Percentiles rank a stretch among this genome's conserved stretches.
Evolutionary conservation across 169 alveolate species (phyloP).

Genomic region (Eimeria praecox): DNA sequence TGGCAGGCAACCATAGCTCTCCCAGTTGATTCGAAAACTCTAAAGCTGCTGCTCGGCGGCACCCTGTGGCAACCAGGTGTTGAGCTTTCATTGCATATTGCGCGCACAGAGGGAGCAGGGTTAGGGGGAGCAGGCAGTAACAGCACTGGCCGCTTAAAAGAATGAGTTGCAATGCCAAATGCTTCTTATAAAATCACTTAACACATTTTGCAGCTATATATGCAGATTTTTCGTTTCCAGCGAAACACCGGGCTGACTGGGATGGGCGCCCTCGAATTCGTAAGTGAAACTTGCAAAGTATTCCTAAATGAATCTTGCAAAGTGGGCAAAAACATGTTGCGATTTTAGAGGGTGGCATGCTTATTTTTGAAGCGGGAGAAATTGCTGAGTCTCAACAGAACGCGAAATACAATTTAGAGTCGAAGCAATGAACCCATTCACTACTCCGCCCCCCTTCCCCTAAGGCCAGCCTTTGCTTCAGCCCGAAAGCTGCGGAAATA

Average conservation of each 20-base stretch:
- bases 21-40: background rate
- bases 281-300: background rate
- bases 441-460: background rate
- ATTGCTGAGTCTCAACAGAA: background rate
- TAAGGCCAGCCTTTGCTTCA: background rate
- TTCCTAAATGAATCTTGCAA: background rate
- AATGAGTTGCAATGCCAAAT: background rate
- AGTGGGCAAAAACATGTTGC: background rate
- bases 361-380: background rate
- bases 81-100: background rate
- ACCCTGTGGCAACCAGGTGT: background rate
- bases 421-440: background rate
- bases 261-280: background rate
- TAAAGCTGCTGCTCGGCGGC: background rate
- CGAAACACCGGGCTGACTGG: background rate
- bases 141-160: background rate
- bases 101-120: background rate
- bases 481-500: background rate
- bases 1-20: background rate
- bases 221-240: background rate
- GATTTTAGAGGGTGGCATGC: background rate
- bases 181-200: too few relatives aligned
- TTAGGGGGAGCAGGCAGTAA: background rate
- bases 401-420: background rate
- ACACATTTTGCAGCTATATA: background rate